These are phyloP conservation scores for Medicago lupulina DNA, from an alignment of 306 rosid species.

Conservation along the genomic window DNA sequence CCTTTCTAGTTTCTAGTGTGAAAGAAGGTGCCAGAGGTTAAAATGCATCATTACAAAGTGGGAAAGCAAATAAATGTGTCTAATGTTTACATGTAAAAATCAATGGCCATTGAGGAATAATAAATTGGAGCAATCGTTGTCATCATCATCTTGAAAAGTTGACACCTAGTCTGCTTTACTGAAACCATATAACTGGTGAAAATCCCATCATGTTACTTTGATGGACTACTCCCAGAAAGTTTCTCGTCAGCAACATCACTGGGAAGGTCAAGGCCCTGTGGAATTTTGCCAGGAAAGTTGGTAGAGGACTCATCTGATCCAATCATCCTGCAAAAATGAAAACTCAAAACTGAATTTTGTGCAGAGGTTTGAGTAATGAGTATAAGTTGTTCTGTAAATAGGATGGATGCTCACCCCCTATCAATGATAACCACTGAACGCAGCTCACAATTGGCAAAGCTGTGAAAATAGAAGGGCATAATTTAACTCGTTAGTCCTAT, in stretches of 20 bases:
- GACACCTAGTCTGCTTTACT: background rate
- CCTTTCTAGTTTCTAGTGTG: background rate
- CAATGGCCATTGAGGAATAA: conserved; percentile 16
- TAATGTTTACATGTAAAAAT: conserved; percentile 7
- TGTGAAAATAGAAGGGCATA: conserved; percentile 44
- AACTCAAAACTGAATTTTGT: conserved; percentile 1
- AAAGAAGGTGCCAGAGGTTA: background rate
- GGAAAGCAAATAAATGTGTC: background rate
- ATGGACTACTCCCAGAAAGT: conserved; percentile 41
- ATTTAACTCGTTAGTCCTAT: conserved; percentile 18
- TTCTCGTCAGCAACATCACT: conserved; percentile 70
- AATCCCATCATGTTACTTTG: conserved; percentile 35
- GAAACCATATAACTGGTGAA: conserved; percentile 8
- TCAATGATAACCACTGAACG: conserved; percentile 83
- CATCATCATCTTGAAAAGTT: conserved; percentile 11
- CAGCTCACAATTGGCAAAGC: conserved; percentile 89
- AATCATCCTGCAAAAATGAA: conserved; percentile 56
- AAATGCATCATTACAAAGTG: background rate
- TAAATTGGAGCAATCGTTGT: background rate
- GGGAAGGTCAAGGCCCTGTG: conserved; percentile 76
- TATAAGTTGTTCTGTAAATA: conserved; percentile 30
- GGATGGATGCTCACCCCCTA: conserved; percentile 63
- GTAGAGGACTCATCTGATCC: conserved; percentile 70
- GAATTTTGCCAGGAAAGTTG: conserved; percentile 77
- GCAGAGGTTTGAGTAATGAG: conserved; percentile 20